Conservation (phyloP, 2,329 filamentous ascomycete species). For the Talaromyces sp. region DNA sequence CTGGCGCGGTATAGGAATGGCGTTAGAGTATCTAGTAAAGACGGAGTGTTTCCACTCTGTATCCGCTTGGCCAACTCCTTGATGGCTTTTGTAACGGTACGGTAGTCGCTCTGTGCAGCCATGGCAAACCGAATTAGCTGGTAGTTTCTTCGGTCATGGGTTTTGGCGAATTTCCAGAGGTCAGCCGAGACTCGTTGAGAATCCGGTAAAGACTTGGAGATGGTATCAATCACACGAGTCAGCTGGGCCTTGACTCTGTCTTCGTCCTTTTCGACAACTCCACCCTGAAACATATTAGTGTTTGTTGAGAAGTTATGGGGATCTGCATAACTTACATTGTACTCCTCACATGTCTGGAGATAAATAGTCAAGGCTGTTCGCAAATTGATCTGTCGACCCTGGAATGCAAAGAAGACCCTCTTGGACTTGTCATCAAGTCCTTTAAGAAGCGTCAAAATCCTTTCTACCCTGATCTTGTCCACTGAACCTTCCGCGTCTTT, state of each 20-base stretch:
- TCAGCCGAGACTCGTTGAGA: constrained; percentile 66
- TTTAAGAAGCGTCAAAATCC: constrained; percentile 76
- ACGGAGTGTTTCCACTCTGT: constrained; percentile 59
- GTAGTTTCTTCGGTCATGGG: constrained; percentile 84
- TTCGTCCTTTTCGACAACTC: constrained; percentile 66
- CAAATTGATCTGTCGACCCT: constrained; percentile 70
- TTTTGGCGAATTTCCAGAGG: constrained; percentile 83
- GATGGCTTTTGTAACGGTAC: constrained; percentile 82
- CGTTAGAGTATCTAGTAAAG: constrained; percentile 70
- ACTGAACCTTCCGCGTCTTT: constrained; percentile 37
- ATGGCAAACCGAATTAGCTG: constrained; percentile 84
- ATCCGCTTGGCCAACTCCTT: constrained; percentile 84
- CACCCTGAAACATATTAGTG: constrained; percentile 48
- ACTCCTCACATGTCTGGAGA: constrained; percentile 78
- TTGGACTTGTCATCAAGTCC: constrained; percentile 74
- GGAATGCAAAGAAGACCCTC: constrained; percentile 82
- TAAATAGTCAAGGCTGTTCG: constrained; percentile 71
- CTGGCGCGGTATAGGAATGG: constrained; percentile 80
- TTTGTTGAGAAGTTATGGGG: constrained; percentile 4
- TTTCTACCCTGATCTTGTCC: constrained; percentile 70
- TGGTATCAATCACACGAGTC: constrained; percentile 65
- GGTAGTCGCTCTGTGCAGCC: constrained; percentile 82
- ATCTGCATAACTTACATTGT: constrained; percentile 52
- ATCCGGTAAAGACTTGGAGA: constrained; percentile 74
- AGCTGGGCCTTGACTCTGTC: constrained; percentile 65